Conservation (phyloP, 208 protist genomes). For the Leptomonas seymouri region DNA sequence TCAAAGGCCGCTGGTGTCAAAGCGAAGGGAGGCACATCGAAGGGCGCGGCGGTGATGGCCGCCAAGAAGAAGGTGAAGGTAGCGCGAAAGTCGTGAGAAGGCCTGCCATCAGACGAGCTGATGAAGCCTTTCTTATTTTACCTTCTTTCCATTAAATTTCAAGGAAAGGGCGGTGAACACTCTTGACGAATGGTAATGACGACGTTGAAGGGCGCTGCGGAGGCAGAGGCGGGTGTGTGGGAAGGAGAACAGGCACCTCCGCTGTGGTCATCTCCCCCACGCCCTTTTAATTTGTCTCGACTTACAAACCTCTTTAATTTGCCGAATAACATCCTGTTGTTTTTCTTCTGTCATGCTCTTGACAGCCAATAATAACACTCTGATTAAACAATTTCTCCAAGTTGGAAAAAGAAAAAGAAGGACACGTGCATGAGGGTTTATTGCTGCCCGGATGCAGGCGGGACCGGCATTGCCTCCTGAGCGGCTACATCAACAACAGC, state of each 20-base stretch:
- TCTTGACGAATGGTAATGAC: too few relatives aligned
- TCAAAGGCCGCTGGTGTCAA: constrained; percentile 16
- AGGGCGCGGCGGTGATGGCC: neutral
- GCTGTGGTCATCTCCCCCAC: neutral
- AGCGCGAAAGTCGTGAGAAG: neutral
- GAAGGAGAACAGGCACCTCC: too few relatives aligned
- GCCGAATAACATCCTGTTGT: constrained; percentile 15
- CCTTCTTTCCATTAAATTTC: too few relatives aligned
- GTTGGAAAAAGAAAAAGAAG: constrained; percentile 6
- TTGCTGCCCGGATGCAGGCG: too few relatives aligned
- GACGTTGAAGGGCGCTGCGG: too few relatives aligned
- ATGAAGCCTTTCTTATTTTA: too few relatives aligned
- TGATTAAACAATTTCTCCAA: constrained; percentile 7
- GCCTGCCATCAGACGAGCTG: neutral
- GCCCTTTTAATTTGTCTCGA: neutral
- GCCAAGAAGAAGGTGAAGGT: constrained; percentile 12
- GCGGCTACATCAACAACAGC: too few relatives aligned
- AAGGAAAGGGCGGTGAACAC: too few relatives aligned
- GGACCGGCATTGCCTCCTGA: too few relatives aligned
- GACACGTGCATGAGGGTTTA: neutral
- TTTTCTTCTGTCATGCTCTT: constrained; percentile 10
- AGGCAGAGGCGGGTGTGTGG: too few relatives aligned
- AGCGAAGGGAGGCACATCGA: constrained; percentile 1
- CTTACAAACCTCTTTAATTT: neutral
- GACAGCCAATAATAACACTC: neutral